phyloP scores from a whole-genome alignment of 2,329 filamentous ascomycete genomes.

The Fonsecaea erecta region DNA sequence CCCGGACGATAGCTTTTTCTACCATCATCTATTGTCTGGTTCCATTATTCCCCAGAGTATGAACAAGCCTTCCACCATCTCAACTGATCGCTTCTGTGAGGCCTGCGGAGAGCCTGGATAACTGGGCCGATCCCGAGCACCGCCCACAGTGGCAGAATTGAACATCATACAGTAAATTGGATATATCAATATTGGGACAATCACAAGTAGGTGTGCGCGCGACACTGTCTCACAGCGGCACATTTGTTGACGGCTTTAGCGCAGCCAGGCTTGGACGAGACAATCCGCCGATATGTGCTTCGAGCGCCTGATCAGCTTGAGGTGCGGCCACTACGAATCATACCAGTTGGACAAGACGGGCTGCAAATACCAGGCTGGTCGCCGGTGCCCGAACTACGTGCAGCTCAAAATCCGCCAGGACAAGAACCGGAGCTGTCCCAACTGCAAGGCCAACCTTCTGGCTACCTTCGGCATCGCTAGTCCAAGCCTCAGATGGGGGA shows the following conservation, averaged over 20 bases:
- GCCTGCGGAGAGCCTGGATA: constrained; percentile 40
- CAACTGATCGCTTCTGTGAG: constrained; percentile 39
- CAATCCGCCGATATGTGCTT: constrained; percentile 36
- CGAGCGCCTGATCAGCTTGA: constrained; percentile 35
- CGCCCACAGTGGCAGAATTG: constrained; percentile 14
- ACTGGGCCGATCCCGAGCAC: constrained; percentile 32
- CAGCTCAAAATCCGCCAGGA: constrained; percentile 36
- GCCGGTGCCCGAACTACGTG: constrained; percentile 34
- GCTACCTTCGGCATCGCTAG: constrained; percentile 36
- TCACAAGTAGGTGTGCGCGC: constrained; percentile 7
- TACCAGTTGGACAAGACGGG: constrained; percentile 37
- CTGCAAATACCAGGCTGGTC: constrained; percentile 33
- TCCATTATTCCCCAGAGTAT: constrained; percentile 36
- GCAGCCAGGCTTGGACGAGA: not conserved
- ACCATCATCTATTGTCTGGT: constrained; percentile 2
- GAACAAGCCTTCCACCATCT: constrained; percentile 39
- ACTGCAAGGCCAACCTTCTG: constrained; percentile 35
- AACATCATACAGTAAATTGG: constrained; percentile 12
- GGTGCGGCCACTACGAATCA: constrained; percentile 37
- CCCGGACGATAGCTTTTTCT: constrained; percentile 27
- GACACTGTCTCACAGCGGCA: not conserved
- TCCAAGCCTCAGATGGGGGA: constrained; percentile 31
- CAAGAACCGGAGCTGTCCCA: constrained; percentile 36
- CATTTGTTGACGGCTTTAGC: not conserved
- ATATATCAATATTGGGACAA: constrained; percentile 10